These are phyloP conservation scores for Penicillium occitanis DNA, from an alignment of 2,329 filamentous ascomycete genomes.

Conservation along the genomic window DNA sequence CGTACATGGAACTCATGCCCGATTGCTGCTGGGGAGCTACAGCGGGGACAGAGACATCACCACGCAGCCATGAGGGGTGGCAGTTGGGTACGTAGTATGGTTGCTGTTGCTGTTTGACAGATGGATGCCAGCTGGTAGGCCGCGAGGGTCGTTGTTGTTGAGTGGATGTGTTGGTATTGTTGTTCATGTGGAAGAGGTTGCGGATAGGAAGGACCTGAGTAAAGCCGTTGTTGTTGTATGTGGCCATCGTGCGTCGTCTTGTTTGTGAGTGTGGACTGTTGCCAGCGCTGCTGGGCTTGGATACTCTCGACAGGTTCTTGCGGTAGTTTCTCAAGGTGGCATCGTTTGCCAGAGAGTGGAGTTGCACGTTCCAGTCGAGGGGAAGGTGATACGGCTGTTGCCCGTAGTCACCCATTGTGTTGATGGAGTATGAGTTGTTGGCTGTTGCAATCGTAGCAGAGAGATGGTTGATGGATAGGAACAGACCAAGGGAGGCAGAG, in stretches of 20 bases:
- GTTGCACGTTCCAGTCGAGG: constrained; percentile 31
- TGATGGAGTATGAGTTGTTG: constrained; percentile 15
- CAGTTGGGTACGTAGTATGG: constrained; percentile 16
- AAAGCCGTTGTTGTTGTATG: constrained; percentile 3
- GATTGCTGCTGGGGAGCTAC: neutral
- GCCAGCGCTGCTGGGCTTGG: constrained; percentile 66
- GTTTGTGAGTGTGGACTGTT: constrained; percentile 61
- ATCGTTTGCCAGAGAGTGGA: constrained; percentile 34
- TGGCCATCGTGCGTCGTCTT: constrained; percentile 48
- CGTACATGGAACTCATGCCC: constrained; percentile 15
- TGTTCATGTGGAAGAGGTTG: constrained; percentile 3
- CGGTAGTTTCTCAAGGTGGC: constrained; percentile 49
- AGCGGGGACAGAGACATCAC: neutral
- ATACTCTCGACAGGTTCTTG: constrained; percentile 55
- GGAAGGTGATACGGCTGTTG: constrained; percentile 31
- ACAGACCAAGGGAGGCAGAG: neutral
- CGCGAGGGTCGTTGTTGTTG: constrained; percentile 49
- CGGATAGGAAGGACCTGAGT: neutral
- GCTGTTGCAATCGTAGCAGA: neutral
- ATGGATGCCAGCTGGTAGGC: constrained; percentile 75
- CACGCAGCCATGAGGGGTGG: constrained; percentile 19
- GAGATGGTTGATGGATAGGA: neutral
- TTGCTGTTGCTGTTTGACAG: constrained; percentile 44
- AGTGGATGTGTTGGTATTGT: neutral
- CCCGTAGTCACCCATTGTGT: constrained; percentile 34